Evolutionary conservation across 139 green algal species (phyloP).

Genomic region (Deuterostichococcus epilithicus): DNA sequence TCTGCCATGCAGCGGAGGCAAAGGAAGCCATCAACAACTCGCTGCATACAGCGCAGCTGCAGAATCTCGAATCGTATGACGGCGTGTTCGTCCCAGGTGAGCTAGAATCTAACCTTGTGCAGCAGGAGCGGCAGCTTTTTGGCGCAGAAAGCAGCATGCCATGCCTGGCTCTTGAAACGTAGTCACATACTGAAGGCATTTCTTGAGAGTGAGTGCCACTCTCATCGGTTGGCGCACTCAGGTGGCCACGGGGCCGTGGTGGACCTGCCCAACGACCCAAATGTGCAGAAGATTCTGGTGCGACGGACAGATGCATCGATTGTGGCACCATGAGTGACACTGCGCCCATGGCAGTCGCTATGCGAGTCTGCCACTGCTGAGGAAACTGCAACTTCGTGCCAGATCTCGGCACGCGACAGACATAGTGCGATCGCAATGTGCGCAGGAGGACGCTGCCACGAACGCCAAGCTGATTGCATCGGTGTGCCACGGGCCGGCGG

Average conservation of each 20-base stretch:
- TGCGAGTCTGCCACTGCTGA: no score
- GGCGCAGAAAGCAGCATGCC: no score
- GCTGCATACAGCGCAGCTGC: not conserved
- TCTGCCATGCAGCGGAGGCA: not conserved
- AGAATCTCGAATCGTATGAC: not conserved
- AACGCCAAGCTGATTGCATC: constrained; percentile 14
- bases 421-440: no score
- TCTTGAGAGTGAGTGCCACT: not conserved
- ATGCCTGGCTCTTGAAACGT: no score
- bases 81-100: not conserved
- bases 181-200: no score
- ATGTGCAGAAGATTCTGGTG: not conserved
- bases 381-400: no score
- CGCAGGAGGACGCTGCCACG: not conserved
- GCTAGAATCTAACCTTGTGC: not conserved
- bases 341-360: no score
- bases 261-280: not conserved
- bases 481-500: constrained; percentile 24
- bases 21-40: not conserved
- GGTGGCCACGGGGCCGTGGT: not conserved
- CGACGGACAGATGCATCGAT: not conserved
- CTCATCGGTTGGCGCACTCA: not conserved
- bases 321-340: not conserved
- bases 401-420: no score
- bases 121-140: no score